Evolutionary conservation across 768 basidiomycete species (phyloP), one percentile per base, ranked within the genome.

Genomic region (Pleurotus tuoliensis): DNA sequence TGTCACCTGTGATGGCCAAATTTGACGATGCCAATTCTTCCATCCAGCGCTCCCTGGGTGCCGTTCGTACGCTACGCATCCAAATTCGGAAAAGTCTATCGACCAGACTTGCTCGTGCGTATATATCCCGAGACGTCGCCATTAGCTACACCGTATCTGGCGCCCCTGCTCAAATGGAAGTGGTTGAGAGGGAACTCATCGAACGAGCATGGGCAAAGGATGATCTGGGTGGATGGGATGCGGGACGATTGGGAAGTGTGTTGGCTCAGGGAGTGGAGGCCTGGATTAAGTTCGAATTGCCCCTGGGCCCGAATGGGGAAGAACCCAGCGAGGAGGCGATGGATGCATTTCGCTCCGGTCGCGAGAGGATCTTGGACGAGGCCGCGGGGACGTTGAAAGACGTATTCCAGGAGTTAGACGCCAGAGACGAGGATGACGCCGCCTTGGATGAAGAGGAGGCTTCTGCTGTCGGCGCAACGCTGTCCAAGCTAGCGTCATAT

Each of bases 201-300:
- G 87, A 89, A 62, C 78, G 80, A 2, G 88, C 87, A 0, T 90
- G 87, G 87, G 77, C 86, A 1, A 85, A 82, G 63, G 82, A 88
- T 43, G 87, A 88, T 20, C 51, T 75, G 25, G 80, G 79, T 30
- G 82, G 82, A 3, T 90, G 89, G 84, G 87, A 88, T 53, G 77
- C 87, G 11, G 76, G 76, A 3, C 73, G 80, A 24, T 73, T 89
- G 9, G 84, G 84, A 0, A 74, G 73, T 44, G 70, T 80, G 45
- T 64, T 90, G 15, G 76, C 78, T 34, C 76, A 74, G 25, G 82
- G 84, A 18, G 74, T 85, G 1, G 74, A 76, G 45, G 78, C 77
- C 8, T 91, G 90, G 90, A 76, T 88, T 22, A 67, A 66, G 22
- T 75, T 69, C 64, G 57, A 69, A 4, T 58, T 64, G 8, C 67